Conservation (phyloP, 345 rosid genomes). For the Hypericum androsaemum region DNA sequence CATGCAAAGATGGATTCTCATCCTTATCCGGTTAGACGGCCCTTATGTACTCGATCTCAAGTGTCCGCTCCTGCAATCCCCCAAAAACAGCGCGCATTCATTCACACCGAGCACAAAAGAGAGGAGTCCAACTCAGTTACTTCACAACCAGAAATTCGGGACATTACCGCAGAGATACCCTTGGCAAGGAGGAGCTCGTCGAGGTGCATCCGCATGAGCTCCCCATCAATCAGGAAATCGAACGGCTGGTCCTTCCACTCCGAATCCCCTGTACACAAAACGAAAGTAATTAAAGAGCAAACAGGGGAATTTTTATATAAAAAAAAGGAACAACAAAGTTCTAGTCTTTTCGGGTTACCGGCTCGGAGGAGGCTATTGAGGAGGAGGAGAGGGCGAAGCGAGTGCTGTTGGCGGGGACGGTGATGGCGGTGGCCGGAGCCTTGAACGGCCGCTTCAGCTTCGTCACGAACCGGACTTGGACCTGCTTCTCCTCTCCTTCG, state of each 20-base stretch:
- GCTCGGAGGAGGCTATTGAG: constrained; percentile 54
- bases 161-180: constrained; percentile 75
- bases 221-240: constrained; percentile 88
- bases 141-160: not conserved
- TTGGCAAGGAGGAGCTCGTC: constrained; percentile 78
- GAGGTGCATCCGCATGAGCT: constrained; percentile 80
- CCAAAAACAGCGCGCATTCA: not conserved
- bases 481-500: constrained; percentile 23
- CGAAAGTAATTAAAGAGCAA: not conserved
- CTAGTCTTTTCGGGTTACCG: constrained; percentile 18
- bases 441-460: constrained; percentile 53
- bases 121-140: not conserved
- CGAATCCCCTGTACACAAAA: constrained; percentile 35
- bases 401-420: constrained; percentile 74
- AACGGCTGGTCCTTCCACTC: constrained; percentile 70
- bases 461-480: constrained; percentile 82
- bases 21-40: constrained; percentile 76
- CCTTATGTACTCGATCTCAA: constrained; percentile 88
- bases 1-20: constrained; percentile 74
- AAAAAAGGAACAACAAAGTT: not conserved
- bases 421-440: constrained; percentile 47
- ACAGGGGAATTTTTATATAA: not conserved
- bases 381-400: constrained; percentile 78
- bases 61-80: constrained; percentile 53
- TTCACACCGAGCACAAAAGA: constrained; percentile 8